These are phyloP conservation scores for Xylariaceae sp. DNA, from an alignment of 2,329 filamentous ascomycete species.

Conservation along the genomic window DNA sequence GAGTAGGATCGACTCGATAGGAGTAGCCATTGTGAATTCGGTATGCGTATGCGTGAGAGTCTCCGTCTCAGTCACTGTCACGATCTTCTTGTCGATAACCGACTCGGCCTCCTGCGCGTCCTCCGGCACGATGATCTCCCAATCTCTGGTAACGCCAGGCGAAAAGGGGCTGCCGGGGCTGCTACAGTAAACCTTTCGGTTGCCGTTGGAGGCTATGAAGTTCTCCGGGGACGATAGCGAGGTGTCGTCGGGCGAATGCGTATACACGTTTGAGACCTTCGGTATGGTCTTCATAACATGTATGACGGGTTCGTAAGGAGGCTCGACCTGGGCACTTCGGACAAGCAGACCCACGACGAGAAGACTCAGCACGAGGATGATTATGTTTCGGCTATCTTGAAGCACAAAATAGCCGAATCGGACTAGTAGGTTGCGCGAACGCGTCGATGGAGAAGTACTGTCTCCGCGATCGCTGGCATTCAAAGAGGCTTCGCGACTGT, in stretches of 20 bases:
- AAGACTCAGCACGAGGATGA: conserved; percentile 50
- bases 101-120: conserved; percentile 18
- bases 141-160: neutral
- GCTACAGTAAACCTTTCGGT: conserved; percentile 22
- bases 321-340: conserved; percentile 29
- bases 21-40: conserved; percentile 28
- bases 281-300: conserved; percentile 25
- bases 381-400: conserved; percentile 54
- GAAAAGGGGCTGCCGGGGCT: neutral
- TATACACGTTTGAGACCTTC: conserved; percentile 7
- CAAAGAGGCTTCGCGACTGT: conserved; percentile 26
- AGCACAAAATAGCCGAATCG: conserved; percentile 50
- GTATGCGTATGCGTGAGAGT: conserved; percentile 29
- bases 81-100: conserved; percentile 18
- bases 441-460: conserved; percentile 38
- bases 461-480: conserved; percentile 32
- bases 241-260: neutral
- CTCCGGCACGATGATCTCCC: neutral
- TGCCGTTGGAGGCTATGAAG: conserved; percentile 1
- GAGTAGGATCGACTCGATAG: conserved; percentile 28
- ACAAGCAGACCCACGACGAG: conserved; percentile 50
- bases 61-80: conserved; percentile 25
- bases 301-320: conserved; percentile 30
- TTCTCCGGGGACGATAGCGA: conserved; percentile 2
- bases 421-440: conserved; percentile 49